Evolutionary conservation across 208 protist genomes (phyloP), one percentile per base, ranked within the genome.

Genomic region (Crithidia expoeki): DNA sequence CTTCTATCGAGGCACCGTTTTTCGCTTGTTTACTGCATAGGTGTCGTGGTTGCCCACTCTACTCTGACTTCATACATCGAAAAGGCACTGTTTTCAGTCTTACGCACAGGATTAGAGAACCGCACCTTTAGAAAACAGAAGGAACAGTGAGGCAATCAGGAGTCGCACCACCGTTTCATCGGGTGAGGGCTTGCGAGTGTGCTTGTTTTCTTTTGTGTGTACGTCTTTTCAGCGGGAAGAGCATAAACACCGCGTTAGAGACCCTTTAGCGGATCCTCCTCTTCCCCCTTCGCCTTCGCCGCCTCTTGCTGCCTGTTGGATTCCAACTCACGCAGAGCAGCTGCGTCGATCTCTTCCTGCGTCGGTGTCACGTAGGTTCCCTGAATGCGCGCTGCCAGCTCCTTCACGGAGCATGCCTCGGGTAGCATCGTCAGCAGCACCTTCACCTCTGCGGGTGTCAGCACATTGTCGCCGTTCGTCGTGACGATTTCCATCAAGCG

Each of bases 331-430:
- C 80, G 81, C 16, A 69, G 46, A 1, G 81, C 76, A 3, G 74
- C 68, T 1, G 77, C 77, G 21, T 91, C 84, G 21, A 93, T 62
- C 46, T 96, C 92, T 51, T 88, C 85, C 71, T 88, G 82, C 25
- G 84, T 93, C 4, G 88, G 87, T 14, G 89, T 68, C 33, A 85
- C 77, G 58, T 94, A 94, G 38, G 89, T 96, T 49, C 92, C 92
- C 61, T 94, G 86, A 49, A 96, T 77, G n/a, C 89, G 88, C 2
- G 80, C 81, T 17, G 92, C 86, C 32, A 93, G 77, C 72, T 96
- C 92, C 32, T 69, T 68, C 27, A 86, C 75, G 16, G 76, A 66
- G 68, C 80, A 93, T 36, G 81, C 76, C 57, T 87, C 84, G 21
- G 68, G 70, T 16, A 93, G 61, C 21, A 94, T 56, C 14, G 82